Conservation (phyloP, 2,329 filamentous ascomycete genomes). For the Fusarium nanum region DNA sequence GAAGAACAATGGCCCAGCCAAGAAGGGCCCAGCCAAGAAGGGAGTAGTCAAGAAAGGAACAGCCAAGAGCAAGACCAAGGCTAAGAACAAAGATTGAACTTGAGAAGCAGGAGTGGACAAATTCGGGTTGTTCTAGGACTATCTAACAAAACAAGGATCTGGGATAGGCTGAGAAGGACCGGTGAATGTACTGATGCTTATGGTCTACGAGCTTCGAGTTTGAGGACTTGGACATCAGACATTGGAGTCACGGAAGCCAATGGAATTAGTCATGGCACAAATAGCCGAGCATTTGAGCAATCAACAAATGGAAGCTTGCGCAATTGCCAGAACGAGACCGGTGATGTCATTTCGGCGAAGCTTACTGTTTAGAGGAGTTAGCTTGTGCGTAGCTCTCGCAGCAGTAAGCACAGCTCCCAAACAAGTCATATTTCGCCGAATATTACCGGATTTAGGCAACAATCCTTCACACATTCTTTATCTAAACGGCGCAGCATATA, state of each 20-base stretch:
- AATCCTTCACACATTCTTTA: background rate
- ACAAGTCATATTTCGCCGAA: background rate
- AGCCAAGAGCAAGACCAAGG: background rate
- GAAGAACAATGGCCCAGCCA: background rate
- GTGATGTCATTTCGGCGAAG: too few relatives aligned
- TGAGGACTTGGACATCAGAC: background rate
- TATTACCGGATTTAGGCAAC: background rate
- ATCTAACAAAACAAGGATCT: background rate
- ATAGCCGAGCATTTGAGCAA: too few relatives aligned
- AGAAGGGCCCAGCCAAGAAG: too few relatives aligned
- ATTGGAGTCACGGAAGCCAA: background rate
- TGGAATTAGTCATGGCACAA: background rate
- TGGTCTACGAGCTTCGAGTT: background rate
- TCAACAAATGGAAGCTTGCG: too few relatives aligned
- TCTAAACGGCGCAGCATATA: background rate
- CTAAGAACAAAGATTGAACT: background rate
- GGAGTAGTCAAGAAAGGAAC: background rate
- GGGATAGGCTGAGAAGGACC: background rate
- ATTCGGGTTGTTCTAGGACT: background rate
- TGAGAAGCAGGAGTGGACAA: background rate
- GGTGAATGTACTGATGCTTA: background rate
- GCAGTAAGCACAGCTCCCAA: too few relatives aligned
- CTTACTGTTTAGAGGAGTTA: too few relatives aligned
- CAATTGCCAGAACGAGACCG: too few relatives aligned
- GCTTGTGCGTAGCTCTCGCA: too few relatives aligned